A percentile compares a stretch with the other conserved stretches of the same genome.
Evolutionary conservation across 1,284 basidiomycete genomes (phyloP).

Genomic region (Leccinum angustisporum): DNA sequence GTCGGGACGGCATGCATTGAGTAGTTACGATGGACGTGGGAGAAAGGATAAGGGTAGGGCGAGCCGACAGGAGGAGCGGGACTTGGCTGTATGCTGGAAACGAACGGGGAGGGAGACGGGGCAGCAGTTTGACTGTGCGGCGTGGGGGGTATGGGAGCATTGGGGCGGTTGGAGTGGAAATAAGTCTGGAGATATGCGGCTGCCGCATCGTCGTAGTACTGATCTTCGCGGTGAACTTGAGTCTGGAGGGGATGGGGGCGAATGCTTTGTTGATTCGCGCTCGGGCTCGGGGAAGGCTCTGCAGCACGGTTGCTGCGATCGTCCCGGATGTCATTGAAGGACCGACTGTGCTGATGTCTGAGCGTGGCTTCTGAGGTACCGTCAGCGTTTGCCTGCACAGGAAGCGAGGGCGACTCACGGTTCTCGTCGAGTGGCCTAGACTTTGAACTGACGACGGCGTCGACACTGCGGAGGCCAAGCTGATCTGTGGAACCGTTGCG

Average conservation of each 20-base stretch:
- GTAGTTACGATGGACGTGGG: conserved; percentile 61
- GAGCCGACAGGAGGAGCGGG: conserved; percentile 59
- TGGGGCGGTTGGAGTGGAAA: conserved; percentile 51
- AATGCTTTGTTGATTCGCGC: conserved; percentile 11
- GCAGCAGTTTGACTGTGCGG: conserved; percentile 72
- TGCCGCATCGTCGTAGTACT: conserved; percentile 49
- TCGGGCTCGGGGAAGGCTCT: conserved; percentile 18
- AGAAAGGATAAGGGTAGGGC: conserved; percentile 73
- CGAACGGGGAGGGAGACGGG: conserved; percentile 65
- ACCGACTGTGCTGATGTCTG: conserved; percentile 21
- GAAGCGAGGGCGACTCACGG: conserved; percentile 26
- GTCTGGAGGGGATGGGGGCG: conserved; percentile 28
- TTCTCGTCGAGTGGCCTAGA: conserved; percentile 33
- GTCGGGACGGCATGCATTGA: conserved; percentile 37
- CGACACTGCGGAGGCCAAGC: conserved; percentile 57
- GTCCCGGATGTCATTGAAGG: conserved; percentile 20
- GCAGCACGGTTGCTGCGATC: conserved; percentile 18
- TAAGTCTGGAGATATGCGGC: conserved; percentile 49
- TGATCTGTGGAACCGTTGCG: conserved; percentile 55
- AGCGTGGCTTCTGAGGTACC: conserved; percentile 16
- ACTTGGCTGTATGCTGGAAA: conserved; percentile 47
- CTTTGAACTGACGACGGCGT: conserved; percentile 51
- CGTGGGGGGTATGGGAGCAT: conserved; percentile 73
- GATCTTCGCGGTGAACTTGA: conserved; percentile 28
- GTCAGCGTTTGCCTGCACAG: conserved; percentile 18